Conservation (phyloP, 2,329 filamentous ascomycete genomes). For the Aspergillus phoenicis region DNA sequence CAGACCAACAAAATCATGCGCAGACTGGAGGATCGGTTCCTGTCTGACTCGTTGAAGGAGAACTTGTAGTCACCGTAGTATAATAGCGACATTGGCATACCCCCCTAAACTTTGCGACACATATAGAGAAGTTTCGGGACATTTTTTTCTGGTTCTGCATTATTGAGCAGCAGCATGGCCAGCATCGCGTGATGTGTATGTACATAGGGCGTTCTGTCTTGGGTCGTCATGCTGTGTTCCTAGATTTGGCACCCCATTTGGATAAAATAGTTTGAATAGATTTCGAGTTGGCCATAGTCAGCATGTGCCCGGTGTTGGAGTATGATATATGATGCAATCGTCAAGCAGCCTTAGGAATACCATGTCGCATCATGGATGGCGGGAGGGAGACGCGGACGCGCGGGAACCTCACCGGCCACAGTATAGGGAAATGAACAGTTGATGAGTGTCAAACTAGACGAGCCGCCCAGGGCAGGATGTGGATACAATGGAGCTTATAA, state of each 20-base stretch:
- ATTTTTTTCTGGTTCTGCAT: background rate
- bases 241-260: constrained; percentile 17
- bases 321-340: background rate
- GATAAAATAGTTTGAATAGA: constrained; percentile 18
- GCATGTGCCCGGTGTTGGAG: background rate
- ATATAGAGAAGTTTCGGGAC: constrained; percentile 9
- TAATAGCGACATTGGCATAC: background rate
- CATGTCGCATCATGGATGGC: too few relatives aligned
- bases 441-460: background rate
- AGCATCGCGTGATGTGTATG: constrained; percentile 17
- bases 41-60: constrained; percentile 51
- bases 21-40: constrained; percentile 68
- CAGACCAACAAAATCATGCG: constrained; percentile 94
- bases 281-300: background rate
- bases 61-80: constrained; percentile 44
- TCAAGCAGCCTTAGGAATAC: background rate
- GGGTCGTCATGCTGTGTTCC: constrained; percentile 11
- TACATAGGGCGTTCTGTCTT: constrained; percentile 26
- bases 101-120: background rate
- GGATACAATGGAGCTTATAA: background rate
- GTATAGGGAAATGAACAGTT: background rate
- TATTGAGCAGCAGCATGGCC: background rate
- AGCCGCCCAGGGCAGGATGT: background rate
- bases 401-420: background rate
- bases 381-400: background rate